These are phyloP conservation scores for Oryza glumipatula DNA, from an alignment of 176 grass and related monocot genomes.

Conservation along the genomic window DNA sequence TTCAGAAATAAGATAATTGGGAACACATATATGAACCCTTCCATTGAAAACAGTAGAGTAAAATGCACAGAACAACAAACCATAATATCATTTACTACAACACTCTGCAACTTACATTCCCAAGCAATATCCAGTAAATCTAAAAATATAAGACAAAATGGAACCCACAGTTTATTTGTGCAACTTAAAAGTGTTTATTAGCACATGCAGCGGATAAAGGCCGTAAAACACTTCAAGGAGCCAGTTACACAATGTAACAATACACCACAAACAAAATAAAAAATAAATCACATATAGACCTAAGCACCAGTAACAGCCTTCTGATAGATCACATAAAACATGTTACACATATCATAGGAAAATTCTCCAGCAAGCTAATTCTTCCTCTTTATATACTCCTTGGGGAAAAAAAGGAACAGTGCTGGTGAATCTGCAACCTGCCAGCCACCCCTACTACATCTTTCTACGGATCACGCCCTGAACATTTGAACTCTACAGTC, in stretches of 20 bases:
- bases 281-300: background rate
- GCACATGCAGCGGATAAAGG: background rate
- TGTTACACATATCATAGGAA: background rate
- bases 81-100: background rate
- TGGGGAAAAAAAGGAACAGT: too few relatives aligned
- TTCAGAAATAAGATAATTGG: background rate
- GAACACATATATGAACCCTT: background rate
- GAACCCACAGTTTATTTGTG: background rate
- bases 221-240: background rate
- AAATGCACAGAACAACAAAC: background rate
- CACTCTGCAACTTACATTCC: too few relatives aligned
- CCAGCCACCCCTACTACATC: too few relatives aligned
- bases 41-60: background rate
- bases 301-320: background rate
- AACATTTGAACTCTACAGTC: too few relatives aligned
- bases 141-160: background rate
- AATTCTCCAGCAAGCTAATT: background rate
- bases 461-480: too few relatives aligned
- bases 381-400: background rate
- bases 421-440: too few relatives aligned
- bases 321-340: background rate
- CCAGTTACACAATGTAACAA: background rate
- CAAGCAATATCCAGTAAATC: too few relatives aligned
- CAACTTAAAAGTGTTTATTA: background rate
- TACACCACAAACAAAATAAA: background rate